Evolutionary conservation across 257 asterid species (phyloP), one percentile per base, ranked within the genome.

Genomic region (Nicotiana knightiana): DNA sequence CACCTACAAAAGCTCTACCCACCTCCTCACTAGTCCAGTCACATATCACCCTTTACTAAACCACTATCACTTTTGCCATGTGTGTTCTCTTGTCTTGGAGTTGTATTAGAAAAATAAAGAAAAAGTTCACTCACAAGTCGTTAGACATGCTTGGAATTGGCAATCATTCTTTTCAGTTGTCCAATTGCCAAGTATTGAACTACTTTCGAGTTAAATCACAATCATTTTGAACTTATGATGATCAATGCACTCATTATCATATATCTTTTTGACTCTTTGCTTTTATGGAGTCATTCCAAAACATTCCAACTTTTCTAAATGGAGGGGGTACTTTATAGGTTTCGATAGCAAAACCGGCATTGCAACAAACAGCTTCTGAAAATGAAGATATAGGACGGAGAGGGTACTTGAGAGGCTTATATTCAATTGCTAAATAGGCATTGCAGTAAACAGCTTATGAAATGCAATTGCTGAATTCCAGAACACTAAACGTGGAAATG

Each of bases 171-270:
- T 67, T 67, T 35, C 54, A 67, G 46, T 51, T 35, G 53, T 26
- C 30, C 32, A 67, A 67, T 35, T 9, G 18, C 32, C 32, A 37
- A 4, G 55, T 37, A 68, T 68, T 68, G 77, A 37, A 68, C 77
- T 37, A 68, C 55, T 18, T 37, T 37, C 77, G 37, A 37, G 77
- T 4, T 37, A 68, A 37, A 37, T 68, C 4, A 68, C 32, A 68
- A 68, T 68, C 32, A 68, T 37, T 70, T 70, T 70, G 77, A 70
- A 39, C 77, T 39, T 39, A 70, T 39, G 57, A 70, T 39, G 77
- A 43, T 68, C 55, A 37, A n/a, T 70, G 24, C 48, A 70, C 48
- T 6, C 77, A 70, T 70, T 39, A 70, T 24, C 58, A 70, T n/a
- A 5, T n/a, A n/a, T 68, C 10, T 5, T 68, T 68, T 70, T 70